phyloP scores from a whole-genome alignment of 192 early-diverging fungal species.

The Chytriomyces sp. region DNA sequence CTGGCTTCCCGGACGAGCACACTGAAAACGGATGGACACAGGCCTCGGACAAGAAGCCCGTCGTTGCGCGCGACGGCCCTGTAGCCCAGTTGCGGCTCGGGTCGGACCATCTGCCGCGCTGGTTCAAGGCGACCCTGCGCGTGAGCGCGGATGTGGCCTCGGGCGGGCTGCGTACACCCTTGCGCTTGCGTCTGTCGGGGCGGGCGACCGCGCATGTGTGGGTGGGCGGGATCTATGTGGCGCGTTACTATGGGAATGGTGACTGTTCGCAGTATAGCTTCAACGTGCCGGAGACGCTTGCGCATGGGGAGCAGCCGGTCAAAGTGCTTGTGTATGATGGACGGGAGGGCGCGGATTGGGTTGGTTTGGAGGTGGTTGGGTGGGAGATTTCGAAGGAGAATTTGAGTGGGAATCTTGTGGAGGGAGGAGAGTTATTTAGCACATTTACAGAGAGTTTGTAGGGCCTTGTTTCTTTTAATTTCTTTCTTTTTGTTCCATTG shows the following conservation, averaged over 20 bases:
- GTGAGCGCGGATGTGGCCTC: not conserved
- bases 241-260: constrained; percentile 69
- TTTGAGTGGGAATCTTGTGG: constrained; percentile 32
- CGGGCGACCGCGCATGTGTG: constrained; percentile 67
- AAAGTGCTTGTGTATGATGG: constrained; percentile 31
- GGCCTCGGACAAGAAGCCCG: constrained; percentile 23
- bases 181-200: constrained; percentile 69
- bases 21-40: constrained; percentile 30
- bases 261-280: constrained; percentile 71
- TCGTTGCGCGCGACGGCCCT: not conserved
- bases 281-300: constrained; percentile 46
- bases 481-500: too few species aligned
- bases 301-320: constrained; percentile 1
- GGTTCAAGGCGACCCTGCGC: constrained; percentile 44
- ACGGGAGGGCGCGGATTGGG: constrained; percentile 17
- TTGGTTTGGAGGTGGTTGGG: constrained; percentile 20
- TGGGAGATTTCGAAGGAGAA: constrained; percentile 30
- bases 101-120: constrained; percentile 17
- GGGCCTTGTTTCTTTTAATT: too few species aligned
- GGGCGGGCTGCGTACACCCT: constrained; percentile 51
- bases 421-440: not conserved
- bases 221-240: constrained; percentile 69
- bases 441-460: not conserved
- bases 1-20: constrained; percentile 76
- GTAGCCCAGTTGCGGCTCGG: not conserved